Evolutionary conservation across 2,329 filamentous ascomycete genomes (phyloP), one percentile per base, ranked within the genome.

Genomic region (Alternaria tenuissima): DNA sequence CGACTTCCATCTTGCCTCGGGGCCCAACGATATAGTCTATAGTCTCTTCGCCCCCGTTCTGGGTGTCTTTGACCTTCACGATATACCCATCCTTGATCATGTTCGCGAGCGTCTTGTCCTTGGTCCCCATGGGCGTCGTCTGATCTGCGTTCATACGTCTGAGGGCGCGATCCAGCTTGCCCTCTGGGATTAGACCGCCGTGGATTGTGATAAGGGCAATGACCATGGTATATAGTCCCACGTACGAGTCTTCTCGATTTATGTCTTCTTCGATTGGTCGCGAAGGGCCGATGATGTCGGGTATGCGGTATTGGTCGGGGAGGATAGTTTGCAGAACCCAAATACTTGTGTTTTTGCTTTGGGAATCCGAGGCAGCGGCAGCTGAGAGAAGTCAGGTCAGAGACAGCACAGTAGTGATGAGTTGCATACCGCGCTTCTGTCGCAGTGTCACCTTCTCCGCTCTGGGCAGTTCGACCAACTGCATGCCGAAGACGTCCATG

Each of bases 1-100:
- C 92, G 36, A 98, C 87, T 78, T 98, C 95, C 7, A 94, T 84
- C 78, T 91, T 95, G 6, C 91, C 94, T 22, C 95, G 86, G 6
- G 93, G 90, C 2, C 95, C 95, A 14, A 97, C 87, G 57, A 91
- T 87, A 85, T 92, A 99, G 48, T 92, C 93, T 7, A 93, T 84
- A 3, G 87, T 84, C 64, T 94, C 89, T 38, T 96, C 92, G 26
- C 96, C 92, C 0, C 87, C 92, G 1, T 87, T 88, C 69, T 80
- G 79, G 65, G 76, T 86, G 68, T 97, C 93, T 20, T 89, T 85
- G 51, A 89, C 85, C 65, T 88, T 91, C 36, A 93, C 84, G 3
- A 99, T 81, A 73, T 99, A 99, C 0, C 91, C 91, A 55, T 98
- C 93, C 65, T 86, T 89, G 65, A 89, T 86, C 82, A 98, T 89